Base-by-base conservation (phyloP, 257 asterid genomes). In the Cordia subcordata region DNA sequence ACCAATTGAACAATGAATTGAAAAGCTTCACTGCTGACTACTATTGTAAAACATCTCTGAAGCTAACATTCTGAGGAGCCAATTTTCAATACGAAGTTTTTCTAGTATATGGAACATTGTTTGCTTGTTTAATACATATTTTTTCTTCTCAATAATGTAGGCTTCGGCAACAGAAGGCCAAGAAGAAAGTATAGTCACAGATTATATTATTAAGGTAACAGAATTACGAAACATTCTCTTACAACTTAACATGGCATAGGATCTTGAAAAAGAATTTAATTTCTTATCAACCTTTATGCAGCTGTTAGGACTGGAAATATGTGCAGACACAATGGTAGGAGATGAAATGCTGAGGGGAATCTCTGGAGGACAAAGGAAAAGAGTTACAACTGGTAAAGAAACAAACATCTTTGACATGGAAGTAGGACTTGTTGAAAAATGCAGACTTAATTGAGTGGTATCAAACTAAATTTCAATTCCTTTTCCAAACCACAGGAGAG, bases 111-210 rank as follows among this genome's bases (percentile, higher is more conserved):
- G 35, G 35, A 27, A 27, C 35, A 2, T 42, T 42, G 15, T 42
- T 8, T 42, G 14, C 10, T 11, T 42, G 47, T 42, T 3, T 42
- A 37, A 20, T 32, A 11, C 33, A 11, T 1, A 15, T 59, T 37
- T 47, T 10, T 8, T 14, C 45, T 35, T 18, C 35, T 17, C 20
- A 19, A 52, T 53, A 57, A 38, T 67, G 57, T 66, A 85, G 94
- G 86, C 94, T 58, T 83, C 83, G 56, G 80, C 94, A 10, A 78
- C 78, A 18, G 80, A 75, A 66, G 91, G 88, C 56, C 90, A 85
- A 70, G 86, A 85, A 75, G 77, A 77, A 13, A 80, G 63, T 58
- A 69, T 83, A 18, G 81, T 85, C 33, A 82, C 90, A 0, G 90
- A 85, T 68, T 85, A 85, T 66, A 50, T 81, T 45, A 76, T 80